Conservation (phyloP, 2,329 filamentous ascomycete genomes). For the Diaporthe caulivora region DNA sequence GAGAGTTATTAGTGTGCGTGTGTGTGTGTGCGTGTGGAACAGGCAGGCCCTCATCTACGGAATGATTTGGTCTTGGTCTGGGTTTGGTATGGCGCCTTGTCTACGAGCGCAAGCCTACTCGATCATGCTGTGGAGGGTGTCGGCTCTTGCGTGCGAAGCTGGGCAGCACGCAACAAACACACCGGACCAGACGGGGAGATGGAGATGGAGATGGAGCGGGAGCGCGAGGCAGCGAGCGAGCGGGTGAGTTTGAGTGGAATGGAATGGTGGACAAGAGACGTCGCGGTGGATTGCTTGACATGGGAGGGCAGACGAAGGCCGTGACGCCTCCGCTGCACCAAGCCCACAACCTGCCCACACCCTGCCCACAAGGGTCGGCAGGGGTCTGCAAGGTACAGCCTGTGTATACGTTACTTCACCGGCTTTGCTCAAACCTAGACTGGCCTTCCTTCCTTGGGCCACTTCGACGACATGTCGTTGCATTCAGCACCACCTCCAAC, state of each 20-base stretch:
- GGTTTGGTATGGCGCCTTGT: too few relatives aligned
- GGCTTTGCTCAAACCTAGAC: constrained; percentile 11
- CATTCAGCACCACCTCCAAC: constrained; percentile 8
- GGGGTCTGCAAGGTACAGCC: constrained; percentile 1
- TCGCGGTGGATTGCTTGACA: constrained; percentile 37
- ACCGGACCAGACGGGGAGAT: neutral
- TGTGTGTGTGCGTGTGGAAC: constrained; percentile 13
- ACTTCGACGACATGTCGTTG: constrained; percentile 34
- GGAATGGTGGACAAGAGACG: constrained; percentile 31
- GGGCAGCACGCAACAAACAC: neutral
- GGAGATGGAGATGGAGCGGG: neutral
- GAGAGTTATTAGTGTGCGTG: neutral
- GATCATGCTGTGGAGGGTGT: neutral
- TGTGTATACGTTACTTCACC: constrained; percentile 22
- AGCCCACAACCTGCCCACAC: constrained; percentile 32
- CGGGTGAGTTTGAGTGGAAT: constrained; percentile 8
- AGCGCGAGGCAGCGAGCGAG: neutral
- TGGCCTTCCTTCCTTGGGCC: constrained; percentile 31
- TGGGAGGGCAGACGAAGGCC: constrained; percentile 34
- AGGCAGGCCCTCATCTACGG: neutral
- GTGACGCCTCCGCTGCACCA: constrained; percentile 40
- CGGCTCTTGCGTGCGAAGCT: neutral
- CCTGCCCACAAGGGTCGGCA: constrained; percentile 29
- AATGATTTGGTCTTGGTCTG: neutral
- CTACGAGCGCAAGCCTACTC: neutral